phyloP scores from a whole-genome alignment of 2,329 filamentous ascomycete genomes.

The Cytospora chrysosperma region DNA sequence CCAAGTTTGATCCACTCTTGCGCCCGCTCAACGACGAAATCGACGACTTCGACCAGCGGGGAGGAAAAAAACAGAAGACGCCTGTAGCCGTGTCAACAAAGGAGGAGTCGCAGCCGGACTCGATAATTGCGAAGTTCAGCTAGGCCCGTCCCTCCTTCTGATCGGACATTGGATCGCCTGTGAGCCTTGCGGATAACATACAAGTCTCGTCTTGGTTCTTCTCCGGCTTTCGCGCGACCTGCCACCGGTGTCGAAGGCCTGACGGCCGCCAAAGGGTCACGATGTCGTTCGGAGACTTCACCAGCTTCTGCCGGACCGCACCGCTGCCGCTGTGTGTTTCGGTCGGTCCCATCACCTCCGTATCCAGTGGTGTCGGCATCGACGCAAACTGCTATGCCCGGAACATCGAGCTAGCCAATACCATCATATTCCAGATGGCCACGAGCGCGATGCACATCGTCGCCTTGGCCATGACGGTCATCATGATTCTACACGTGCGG shows the following conservation, averaged over 20 bases:
- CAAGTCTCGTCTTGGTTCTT: background rate
- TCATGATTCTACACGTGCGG: constrained; percentile 96
- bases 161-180: background rate
- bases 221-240: background rate
- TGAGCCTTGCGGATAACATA: constrained; percentile 8
- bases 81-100: background rate
- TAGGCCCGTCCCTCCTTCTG: background rate
- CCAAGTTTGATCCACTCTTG: constrained; percentile 5
- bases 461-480: constrained; percentile 86
- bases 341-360: constrained; percentile 71
- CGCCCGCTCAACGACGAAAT: background rate
- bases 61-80: background rate
- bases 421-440: constrained; percentile 94
- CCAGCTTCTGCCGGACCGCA: constrained; percentile 78
- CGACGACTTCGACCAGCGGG: background rate
- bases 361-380: constrained; percentile 71
- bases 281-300: constrained; percentile 92
- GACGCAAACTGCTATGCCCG: constrained; percentile 90
- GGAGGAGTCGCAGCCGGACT: background rate
- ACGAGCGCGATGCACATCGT: constrained; percentile 90
- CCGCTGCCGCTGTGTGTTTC: constrained; percentile 84
- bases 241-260: background rate
- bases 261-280: constrained; percentile 37
- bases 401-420: constrained; percentile 95
- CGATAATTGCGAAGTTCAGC: background rate